Conservation (phyloP, 2,329 filamentous ascomycete species). For the Calonectria naviculata region DNA sequence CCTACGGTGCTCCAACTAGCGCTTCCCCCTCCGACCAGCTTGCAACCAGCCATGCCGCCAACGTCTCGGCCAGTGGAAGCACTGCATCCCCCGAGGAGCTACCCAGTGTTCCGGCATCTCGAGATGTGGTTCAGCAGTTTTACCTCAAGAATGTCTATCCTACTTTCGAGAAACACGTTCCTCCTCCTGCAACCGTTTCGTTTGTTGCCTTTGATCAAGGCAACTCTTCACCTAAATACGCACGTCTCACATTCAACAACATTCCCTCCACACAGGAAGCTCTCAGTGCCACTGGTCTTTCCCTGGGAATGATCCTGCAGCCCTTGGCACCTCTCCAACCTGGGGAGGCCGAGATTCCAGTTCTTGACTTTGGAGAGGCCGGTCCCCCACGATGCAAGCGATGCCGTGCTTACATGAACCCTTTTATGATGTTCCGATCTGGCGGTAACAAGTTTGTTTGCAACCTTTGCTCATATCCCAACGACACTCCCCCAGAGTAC, state of each 20-base stretch:
- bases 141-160: constrained; percentile 92
- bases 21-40: constrained; percentile 39
- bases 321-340: constrained; percentile 85
- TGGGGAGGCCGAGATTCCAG: constrained; percentile 88
- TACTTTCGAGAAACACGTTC: constrained; percentile 93
- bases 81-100: constrained; percentile 92
- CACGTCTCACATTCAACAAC: constrained; percentile 91
- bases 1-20: constrained; percentile 42
- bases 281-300: constrained; percentile 82
- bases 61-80: constrained; percentile 47
- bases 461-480: constrained; percentile 97
- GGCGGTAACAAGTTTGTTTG: constrained; percentile 98
- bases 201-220: constrained; percentile 97
- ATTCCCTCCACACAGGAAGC: constrained; percentile 88
- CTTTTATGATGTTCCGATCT: constrained; percentile 96
- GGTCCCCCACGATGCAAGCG: constrained; percentile 92
- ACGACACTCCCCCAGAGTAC: constrained; percentile 92
- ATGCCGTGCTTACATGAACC: constrained; percentile 97
- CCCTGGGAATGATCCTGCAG: constrained; percentile 88
- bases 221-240: constrained; percentile 94
- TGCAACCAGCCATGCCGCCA: constrained; percentile 44
- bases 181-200: constrained; percentile 87
- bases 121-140: constrained; percentile 84
- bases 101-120: constrained; percentile 87
- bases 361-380: constrained; percentile 92